A percentile compares a stretch with the other conserved stretches of the same genome.
Conservation (phyloP, 805 yeast species). For the Saturnispora saitoi region DNA sequence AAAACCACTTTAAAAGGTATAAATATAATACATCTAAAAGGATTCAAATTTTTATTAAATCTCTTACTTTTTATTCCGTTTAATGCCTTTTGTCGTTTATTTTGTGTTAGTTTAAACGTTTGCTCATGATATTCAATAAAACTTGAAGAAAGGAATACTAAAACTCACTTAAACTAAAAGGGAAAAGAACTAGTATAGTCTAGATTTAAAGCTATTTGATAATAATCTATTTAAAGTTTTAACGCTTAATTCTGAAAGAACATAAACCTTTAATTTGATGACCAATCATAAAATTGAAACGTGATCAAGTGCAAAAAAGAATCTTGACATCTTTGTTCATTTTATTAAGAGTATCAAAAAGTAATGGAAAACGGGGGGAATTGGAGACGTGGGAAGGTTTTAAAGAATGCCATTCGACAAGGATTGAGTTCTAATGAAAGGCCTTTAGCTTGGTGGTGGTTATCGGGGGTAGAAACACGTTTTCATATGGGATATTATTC, state of each 20-base stretch:
- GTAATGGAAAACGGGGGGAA: constrained; percentile 1
- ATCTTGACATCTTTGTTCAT: neutral
- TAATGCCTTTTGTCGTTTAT: too few species aligned
- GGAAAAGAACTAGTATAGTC: too few species aligned
- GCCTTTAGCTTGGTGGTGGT: neutral
- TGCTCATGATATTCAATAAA: too few species aligned
- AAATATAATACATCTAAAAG: too few species aligned
- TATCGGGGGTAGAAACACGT: constrained; percentile 1
- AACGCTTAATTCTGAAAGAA: neutral
- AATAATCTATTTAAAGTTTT: too few species aligned
- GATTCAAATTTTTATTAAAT: too few species aligned
- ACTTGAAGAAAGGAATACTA: too few species aligned
- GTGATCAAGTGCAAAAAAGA: neutral
- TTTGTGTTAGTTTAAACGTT: too few species aligned
- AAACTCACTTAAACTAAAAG: too few species aligned
- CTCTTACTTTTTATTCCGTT: too few species aligned
- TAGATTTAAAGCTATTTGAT: too few species aligned
- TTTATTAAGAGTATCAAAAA: neutral
- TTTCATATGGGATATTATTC: neutral
- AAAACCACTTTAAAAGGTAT: too few species aligned
- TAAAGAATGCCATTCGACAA: neutral
- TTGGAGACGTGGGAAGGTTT: neutral
- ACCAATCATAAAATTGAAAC: neutral
- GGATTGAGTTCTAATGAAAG: neutral
- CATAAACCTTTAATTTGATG: neutral